Evolutionary conservation across 352 stramenopile species (phyloP).

Genomic region (Pythium volutum): DNA sequence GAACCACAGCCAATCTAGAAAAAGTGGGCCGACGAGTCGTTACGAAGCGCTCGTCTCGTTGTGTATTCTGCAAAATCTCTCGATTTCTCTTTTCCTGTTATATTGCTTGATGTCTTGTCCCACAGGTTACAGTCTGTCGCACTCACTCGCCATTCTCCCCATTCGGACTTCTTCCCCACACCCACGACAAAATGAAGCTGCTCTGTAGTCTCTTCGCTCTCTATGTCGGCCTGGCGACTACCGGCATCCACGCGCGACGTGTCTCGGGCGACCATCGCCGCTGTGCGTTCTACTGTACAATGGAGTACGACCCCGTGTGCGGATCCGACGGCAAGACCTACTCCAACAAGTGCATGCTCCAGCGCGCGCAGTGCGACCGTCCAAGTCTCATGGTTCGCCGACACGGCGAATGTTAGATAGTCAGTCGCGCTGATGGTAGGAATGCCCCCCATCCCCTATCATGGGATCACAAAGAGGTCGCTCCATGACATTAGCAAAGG

Average conservation of each 20-base stretch:
- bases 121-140: too few relatives aligned
- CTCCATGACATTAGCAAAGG: too few relatives aligned
- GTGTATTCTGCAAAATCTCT: constrained; percentile 1
- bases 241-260: not conserved
- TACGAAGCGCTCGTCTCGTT: not conserved
- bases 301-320: too few relatives aligned
- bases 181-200: not conserved
- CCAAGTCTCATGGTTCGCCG: not conserved
- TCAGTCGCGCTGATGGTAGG: too few relatives aligned
- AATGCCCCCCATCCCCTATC: too few relatives aligned
- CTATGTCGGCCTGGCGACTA: not conserved
- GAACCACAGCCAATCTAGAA: constrained; percentile 1
- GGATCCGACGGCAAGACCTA: constrained; percentile 38
- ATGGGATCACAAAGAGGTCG: too few relatives aligned
- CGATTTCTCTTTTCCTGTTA: not conserved
- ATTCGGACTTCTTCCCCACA: not conserved
- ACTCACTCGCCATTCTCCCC: too few relatives aligned
- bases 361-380: constrained; percentile 12
- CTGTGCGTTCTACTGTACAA: constrained; percentile 24
- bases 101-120: not conserved
- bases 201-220: not conserved
- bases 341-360: constrained; percentile 26
- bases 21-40: constrained; percentile 3
- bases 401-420: constrained; percentile 2
- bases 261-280: not conserved